Evolutionary conservation across 1,284 basidiomycete species (phyloP).

Genomic region (Vanrija sp.): DNA sequence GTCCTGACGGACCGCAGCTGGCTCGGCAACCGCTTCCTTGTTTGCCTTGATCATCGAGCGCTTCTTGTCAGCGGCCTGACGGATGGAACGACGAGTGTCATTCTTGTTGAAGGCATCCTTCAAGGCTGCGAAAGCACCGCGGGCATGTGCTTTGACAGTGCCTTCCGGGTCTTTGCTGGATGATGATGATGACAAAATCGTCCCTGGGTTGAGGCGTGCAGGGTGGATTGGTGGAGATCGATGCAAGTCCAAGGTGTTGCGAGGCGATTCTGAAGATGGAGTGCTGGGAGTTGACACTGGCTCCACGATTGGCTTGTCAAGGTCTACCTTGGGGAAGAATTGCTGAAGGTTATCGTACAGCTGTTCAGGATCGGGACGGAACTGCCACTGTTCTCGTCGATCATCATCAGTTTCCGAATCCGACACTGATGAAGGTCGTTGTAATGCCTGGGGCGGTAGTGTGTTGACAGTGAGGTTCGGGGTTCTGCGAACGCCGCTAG

Average conservation of each 20-base stretch:
- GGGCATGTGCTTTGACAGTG: not conserved
- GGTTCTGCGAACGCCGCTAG: slow-evolving; percentile 14
- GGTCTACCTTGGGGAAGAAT: slow-evolving; percentile 94
- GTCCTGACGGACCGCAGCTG: slow-evolving; percentile 35
- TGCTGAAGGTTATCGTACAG: slow-evolving; percentile 90
- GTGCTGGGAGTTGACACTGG: slow-evolving; percentile 61
- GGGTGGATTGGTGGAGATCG: slow-evolving; percentile 12
- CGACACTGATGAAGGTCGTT: not conserved
- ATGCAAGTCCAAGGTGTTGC: slow-evolving; percentile 9
- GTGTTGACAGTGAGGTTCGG: slow-evolving; percentile 37
- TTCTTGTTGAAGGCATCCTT: slow-evolving; percentile 37
- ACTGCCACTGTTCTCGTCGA: slow-evolving; percentile 6
- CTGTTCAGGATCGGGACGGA: slow-evolving; percentile 84
- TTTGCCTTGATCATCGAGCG: slow-evolving; percentile 42
- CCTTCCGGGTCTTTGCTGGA: not conserved
- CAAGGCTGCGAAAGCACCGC: not conserved
- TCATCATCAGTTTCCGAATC: not conserved
- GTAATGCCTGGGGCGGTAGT: not conserved
- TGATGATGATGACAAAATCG: not conserved
- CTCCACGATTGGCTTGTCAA: slow-evolving; percentile 94
- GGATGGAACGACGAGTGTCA: slow-evolving; percentile 70
- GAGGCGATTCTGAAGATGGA: slow-evolving; percentile 38
- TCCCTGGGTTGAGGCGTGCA: not conserved
- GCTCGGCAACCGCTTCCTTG: no score
- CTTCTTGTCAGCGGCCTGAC: slow-evolving; percentile 65